Conservation (phyloP, 176 grass and related monocot genomes). For the Musa beccarii region DNA sequence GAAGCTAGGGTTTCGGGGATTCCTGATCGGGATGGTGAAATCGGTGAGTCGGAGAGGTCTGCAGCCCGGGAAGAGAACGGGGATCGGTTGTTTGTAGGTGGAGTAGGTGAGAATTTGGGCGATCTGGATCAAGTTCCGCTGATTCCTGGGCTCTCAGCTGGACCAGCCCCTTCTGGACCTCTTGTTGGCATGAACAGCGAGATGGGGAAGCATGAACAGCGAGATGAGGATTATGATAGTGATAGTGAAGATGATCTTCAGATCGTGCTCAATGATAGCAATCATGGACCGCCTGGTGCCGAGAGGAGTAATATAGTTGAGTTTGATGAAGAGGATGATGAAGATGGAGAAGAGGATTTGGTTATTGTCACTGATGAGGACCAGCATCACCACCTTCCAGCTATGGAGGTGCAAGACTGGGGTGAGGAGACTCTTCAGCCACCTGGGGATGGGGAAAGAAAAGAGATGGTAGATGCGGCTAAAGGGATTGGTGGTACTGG, state of each 20-base stretch:
- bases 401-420: constrained; percentile 83
- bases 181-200: neutral
- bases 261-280: constrained; percentile 91
- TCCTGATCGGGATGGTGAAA: neutral
- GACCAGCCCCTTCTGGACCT: neutral
- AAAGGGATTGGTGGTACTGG: constrained; percentile 23
- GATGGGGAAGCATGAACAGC: constrained; percentile 16
- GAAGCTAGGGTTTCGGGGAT: constrained; percentile 17
- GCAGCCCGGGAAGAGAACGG: neutral
- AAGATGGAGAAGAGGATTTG: constrained; percentile 63
- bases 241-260: constrained; percentile 95
- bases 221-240: constrained; percentile 79
- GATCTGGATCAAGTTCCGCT: constrained; percentile 32
- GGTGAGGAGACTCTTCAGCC: constrained; percentile 42
- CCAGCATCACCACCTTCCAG: constrained; percentile 48
- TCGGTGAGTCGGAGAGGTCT: neutral
- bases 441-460: constrained; percentile 48
- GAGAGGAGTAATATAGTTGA: constrained; percentile 19
- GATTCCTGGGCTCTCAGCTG: constrained; percentile 70
- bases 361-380: constrained; percentile 61
- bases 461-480: constrained; percentile 42
- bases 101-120: neutral
- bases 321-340: constrained; percentile 62
- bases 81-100: neutral
- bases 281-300: constrained; percentile 30